Conservation (phyloP, 2,329 filamentous ascomycete species). For the Fusarium gaditjirri region DNA sequence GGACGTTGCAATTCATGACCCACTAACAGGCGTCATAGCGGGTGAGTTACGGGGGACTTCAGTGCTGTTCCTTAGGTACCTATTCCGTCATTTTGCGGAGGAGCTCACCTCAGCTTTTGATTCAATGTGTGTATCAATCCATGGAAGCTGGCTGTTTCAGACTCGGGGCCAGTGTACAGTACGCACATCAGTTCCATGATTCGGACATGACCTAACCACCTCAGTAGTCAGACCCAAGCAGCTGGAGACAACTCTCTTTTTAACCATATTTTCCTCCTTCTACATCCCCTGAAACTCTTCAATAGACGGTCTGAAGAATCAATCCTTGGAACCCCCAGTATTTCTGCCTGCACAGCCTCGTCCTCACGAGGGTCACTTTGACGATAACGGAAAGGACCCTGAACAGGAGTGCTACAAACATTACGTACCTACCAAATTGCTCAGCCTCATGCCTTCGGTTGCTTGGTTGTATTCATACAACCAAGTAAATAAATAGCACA, state of each 20-base stretch:
- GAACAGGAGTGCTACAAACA: constrained; percentile 18
- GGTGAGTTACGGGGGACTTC: constrained; percentile 17
- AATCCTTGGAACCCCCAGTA: constrained; percentile 11
- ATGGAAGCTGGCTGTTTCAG: constrained; percentile 14
- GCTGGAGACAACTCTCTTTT: not conserved
- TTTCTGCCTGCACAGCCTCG: constrained; percentile 41
- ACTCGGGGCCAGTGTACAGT: constrained; percentile 2
- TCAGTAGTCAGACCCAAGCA: constrained; percentile 1
- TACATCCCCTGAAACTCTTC: not conserved
- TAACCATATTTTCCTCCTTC: not conserved
- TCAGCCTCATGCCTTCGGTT: constrained; percentile 42
- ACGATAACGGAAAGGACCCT: constrained; percentile 23
- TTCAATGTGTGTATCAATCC: constrained; percentile 4
- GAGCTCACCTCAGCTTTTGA: constrained; percentile 22
- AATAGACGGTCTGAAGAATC: constrained; percentile 10
- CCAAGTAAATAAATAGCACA: constrained; percentile 27
- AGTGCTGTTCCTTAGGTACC: constrained; percentile 10
- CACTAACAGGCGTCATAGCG: constrained; percentile 34
- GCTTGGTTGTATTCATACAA: constrained; percentile 16
- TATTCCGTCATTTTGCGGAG: constrained; percentile 36
- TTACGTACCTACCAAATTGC: constrained; percentile 35
- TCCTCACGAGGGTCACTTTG: constrained; percentile 30
- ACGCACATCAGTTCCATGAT: not conserved
- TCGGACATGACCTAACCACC: not conserved
- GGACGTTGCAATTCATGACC: constrained; percentile 10